These are phyloP conservation scores for Neurospora sp. DNA, from an alignment of 2,329 filamentous ascomycete genomes.

Conservation along the genomic window DNA sequence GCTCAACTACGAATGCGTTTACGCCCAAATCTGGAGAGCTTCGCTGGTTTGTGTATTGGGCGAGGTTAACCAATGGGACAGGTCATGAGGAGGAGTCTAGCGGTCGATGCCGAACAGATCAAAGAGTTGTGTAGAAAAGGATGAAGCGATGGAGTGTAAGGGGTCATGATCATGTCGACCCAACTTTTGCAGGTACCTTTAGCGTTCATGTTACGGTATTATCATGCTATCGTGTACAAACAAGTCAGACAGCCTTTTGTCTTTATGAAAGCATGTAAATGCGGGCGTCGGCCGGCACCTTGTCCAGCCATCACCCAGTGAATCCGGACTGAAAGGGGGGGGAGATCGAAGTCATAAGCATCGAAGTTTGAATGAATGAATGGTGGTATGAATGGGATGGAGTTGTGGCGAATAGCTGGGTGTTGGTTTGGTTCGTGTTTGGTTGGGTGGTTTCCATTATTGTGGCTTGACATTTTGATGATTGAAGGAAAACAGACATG, in stretches of 20 bases:
- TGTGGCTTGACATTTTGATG: neutral
- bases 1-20: neutral
- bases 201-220: neutral
- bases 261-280: neutral
- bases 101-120: neutral
- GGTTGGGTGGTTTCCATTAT: neutral
- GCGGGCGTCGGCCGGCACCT: neutral
- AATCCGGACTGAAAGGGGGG: neutral
- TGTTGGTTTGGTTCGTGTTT: neutral
- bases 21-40: neutral
- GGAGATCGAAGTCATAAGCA: neutral
- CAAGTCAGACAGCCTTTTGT: neutral
- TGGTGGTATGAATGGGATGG: slow-evolving; percentile 27
- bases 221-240: neutral
- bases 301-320: neutral
- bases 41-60: neutral
- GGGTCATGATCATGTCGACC: neutral
- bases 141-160: neutral
- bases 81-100: neutral
- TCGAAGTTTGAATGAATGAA: neutral
- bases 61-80: neutral
- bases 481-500: neutral
- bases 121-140: neutral
- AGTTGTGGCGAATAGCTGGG: neutral
- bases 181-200: neutral